These are phyloP conservation scores for Nakazawaea ishiwadae DNA, from an alignment of 805 yeast genomes.

Conservation along the genomic window DNA sequence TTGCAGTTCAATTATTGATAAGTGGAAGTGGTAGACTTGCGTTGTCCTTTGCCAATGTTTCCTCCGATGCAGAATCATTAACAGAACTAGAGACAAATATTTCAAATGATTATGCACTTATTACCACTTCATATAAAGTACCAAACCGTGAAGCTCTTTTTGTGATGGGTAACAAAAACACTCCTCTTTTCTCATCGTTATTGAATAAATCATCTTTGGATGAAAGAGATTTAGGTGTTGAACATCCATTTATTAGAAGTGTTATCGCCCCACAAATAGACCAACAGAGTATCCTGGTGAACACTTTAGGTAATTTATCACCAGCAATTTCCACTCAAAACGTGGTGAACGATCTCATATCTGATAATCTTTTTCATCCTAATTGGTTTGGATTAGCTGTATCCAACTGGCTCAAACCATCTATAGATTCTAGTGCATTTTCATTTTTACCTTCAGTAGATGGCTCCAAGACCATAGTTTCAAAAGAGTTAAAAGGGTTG, in stretches of 20 bases:
- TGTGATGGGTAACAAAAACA: constrained; percentile 54
- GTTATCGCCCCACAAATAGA: constrained; percentile 57
- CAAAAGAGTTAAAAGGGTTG: constrained; percentile 44
- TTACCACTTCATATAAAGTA: constrained; percentile 45
- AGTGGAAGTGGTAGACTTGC: constrained; percentile 53
- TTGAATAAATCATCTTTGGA: constrained; percentile 70
- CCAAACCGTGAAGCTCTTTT: constrained; percentile 64
- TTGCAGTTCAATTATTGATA: constrained; percentile 56
- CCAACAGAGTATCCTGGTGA: constrained; percentile 25
- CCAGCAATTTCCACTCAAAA: constrained; percentile 30
- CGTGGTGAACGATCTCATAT: constrained; percentile 29
- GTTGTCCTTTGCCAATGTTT: constrained; percentile 17
- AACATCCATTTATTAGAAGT: constrained; percentile 62
- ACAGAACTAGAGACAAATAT: constrained; percentile 35
- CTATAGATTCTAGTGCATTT: constrained; percentile 37
- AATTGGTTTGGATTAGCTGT: constrained; percentile 63
- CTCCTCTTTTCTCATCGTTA: constrained; percentile 77
- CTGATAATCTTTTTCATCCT: constrained; percentile 52
- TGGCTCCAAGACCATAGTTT: constrained; percentile 51
- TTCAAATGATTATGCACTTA: constrained; percentile 54
- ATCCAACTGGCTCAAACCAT: constrained; percentile 56
- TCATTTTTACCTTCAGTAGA: constrained; percentile 67
- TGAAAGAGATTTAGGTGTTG: constrained; percentile 62
- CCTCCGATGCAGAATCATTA: background rate
- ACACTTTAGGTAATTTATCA: constrained; percentile 41